Percentiles rank a stretch among this genome's conserved stretches.
phyloP scores from a whole-genome alignment of 75 land plant genomes.

The Cryptomeria japonica region DNA sequence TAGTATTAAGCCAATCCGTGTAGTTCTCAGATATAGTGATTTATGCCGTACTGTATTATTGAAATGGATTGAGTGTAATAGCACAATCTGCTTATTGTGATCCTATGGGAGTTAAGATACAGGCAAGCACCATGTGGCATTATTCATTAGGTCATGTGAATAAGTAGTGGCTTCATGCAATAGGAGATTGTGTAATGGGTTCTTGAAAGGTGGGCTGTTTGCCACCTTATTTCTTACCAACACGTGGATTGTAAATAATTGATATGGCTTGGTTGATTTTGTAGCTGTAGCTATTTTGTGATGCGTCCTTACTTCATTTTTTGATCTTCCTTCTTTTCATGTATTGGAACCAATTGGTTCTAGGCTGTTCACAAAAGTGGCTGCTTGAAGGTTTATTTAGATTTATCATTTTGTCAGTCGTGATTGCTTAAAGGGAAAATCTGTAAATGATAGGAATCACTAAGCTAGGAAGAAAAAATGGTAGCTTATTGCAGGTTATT shows the following conservation, averaged over 20 bases:
- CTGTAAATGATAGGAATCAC: too few relatives aligned
- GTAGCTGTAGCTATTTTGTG: background rate
- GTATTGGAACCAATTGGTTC: too few relatives aligned
- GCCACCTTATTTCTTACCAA: too few relatives aligned
- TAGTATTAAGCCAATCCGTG: background rate
- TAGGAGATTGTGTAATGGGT: background rate
- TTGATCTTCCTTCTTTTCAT: background rate
- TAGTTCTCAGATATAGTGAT: background rate
- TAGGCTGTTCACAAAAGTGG: too few relatives aligned
- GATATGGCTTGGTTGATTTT: background rate
- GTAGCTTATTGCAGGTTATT: too few relatives aligned
- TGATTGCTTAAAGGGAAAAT: too few relatives aligned
- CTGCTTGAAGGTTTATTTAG: too few relatives aligned
- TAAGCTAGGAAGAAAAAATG: too few relatives aligned
- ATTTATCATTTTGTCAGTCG: too few relatives aligned
- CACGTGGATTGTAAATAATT: too few relatives aligned
- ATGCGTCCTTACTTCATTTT: background rate
- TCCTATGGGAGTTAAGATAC: too few relatives aligned
- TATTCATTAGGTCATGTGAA: background rate
- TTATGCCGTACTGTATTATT: background rate
- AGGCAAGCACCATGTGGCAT: background rate
- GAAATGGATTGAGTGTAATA: background rate
- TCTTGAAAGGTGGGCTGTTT: too few relatives aligned
- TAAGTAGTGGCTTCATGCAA: background rate
- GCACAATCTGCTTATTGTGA: background rate